phyloP scores from a whole-genome alignment of 164 flowering plant genomes.

The Umbellularia californica region DNA sequence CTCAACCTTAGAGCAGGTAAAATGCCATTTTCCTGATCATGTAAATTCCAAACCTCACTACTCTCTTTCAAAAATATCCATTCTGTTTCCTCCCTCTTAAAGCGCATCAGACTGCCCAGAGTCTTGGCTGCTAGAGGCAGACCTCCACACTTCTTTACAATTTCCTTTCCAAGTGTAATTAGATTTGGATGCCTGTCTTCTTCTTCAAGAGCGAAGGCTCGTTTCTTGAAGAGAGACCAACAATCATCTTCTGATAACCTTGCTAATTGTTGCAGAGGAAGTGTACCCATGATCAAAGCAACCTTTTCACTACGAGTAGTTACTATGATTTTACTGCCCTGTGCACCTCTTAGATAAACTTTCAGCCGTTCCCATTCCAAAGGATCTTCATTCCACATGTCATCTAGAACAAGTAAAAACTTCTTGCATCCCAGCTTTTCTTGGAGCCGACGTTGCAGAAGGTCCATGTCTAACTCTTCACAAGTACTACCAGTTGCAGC shows the following conservation, averaged over 20 bases:
- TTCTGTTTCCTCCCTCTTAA: slow-evolving; percentile 4
- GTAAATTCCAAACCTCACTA: slow-evolving; percentile 11
- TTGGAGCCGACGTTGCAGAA: not conserved
- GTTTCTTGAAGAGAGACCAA: slow-evolving; percentile 12
- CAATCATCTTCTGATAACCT: slow-evolving; percentile 13
- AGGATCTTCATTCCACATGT: slow-evolving; percentile 15
- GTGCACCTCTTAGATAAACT: not conserved
- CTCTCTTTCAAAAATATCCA: slow-evolving; percentile 15
- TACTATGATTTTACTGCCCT: slow-evolving; percentile 13
- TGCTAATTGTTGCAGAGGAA: not conserved
- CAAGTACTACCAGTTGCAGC: not conserved
- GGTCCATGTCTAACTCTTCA: not conserved
- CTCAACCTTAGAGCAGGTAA: slow-evolving; percentile 19
- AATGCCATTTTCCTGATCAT: slow-evolving; percentile 3
- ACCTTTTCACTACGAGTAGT: slow-evolving; percentile 16
- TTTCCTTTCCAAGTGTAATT: slow-evolving; percentile 1
- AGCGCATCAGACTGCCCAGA: slow-evolving; percentile 15
- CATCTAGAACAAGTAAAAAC: slow-evolving; percentile 17
- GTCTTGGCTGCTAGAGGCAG: slow-evolving; percentile 18
- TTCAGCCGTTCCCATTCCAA: not conserved
- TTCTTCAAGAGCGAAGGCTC: slow-evolving; percentile 2
- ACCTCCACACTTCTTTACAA: slow-evolving; percentile 19
- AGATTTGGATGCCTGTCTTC: slow-evolving; percentile 4
- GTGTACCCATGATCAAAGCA: slow-evolving; percentile 11
- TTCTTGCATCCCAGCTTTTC: slow-evolving; percentile 6